Base-by-base conservation (phyloP, 225 moss, liverwort and hornwort species). In the Anthoceros angustus region DNA sequence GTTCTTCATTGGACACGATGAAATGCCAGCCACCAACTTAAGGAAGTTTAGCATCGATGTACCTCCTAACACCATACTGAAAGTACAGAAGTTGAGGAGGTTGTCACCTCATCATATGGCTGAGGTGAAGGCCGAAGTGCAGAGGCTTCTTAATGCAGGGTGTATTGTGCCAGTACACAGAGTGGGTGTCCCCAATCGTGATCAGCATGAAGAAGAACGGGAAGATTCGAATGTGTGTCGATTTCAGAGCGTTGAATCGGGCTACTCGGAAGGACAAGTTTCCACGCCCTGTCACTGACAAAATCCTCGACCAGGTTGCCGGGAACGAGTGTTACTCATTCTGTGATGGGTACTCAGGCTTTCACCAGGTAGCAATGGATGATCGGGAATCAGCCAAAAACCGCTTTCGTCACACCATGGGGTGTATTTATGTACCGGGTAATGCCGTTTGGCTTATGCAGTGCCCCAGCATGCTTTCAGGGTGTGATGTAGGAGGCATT, bases 401-500 rank as follows among this genome's bases (percentile, higher is more conserved):
- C 67, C 2, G 63, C 72, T 0, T 72, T 72, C 21, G 62, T 61
- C 0, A 61, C 62, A 8, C 25, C 42, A 42, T 62, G 24, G 67
- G 68, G 67, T 5, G 43, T 21, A 0, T 62, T 42, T 70, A 65
- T 65, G 0, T 70, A 41, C 20, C n/a, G 26, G 12, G 40, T 24
- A 0, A 74, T 74, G 74, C 66, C 70, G 2, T 74, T 74, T 43
- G 69, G 67, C 9, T 42, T 72, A 9, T 60, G 61, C 32, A 62
- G 46, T 64, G 73, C 68, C 2, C 68, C 63, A 0, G 21, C 43
- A 12, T 70, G 61, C 0, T 74, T 61, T 24, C 70, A 74, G n/a
- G 11, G 66, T 0, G 5, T 61, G 9, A 70, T 74, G 70, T 66
- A 38, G 25, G 61, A n/a, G 20, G 63, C 63, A 0, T 74, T 74